Conservation (phyloP, 768 basidiomycete species). For the Lyophyllum shimeji region DNA sequence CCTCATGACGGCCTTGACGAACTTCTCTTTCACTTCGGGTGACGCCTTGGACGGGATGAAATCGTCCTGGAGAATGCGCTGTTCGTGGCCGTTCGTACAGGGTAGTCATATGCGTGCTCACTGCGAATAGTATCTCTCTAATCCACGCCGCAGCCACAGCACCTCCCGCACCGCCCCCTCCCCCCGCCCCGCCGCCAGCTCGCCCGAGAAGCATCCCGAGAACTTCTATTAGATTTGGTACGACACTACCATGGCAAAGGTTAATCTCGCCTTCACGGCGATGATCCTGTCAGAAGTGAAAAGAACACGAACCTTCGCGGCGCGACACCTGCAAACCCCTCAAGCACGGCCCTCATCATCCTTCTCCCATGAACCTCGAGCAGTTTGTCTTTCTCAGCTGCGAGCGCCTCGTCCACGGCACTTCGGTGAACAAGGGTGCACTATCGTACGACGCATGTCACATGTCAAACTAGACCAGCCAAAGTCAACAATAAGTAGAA, state of each 20-base stretch:
- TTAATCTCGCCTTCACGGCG: background rate
- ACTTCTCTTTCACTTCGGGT: slow-evolving; percentile 72
- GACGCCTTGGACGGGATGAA: slow-evolving; percentile 76
- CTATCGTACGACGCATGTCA: slow-evolving; percentile 34
- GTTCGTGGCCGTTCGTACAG: background rate
- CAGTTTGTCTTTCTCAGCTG: slow-evolving; percentile 40
- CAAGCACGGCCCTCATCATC: slow-evolving; percentile 72
- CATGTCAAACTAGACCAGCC: too few species aligned
- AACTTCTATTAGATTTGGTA: slow-evolving; percentile 83
- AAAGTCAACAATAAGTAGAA: too few species aligned
- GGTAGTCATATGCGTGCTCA: slow-evolving; percentile 26
- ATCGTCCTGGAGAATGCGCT: slow-evolving; percentile 47
- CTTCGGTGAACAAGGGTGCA: slow-evolving; percentile 66
- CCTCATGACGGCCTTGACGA: slow-evolving; percentile 72
- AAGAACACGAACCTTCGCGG: slow-evolving; percentile 46
- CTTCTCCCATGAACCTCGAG: slow-evolving; percentile 56
- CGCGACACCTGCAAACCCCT: slow-evolving; percentile 81
- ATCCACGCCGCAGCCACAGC: slow-evolving; percentile 62
- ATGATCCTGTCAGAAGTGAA: too few species aligned
- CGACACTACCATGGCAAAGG: slow-evolving; percentile 44
- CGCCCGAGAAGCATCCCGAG: slow-evolving; percentile 66
- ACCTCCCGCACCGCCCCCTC: slow-evolving; percentile 23
- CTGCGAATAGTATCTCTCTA: slow-evolving; percentile 65
- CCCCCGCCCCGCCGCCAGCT: slow-evolving; percentile 26
- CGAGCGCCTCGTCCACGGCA: slow-evolving; percentile 60